A percentile compares a stretch with the other conserved stretches of the same genome.
phyloP scores from a whole-genome alignment of 352 stramenopile genomes.

The Globisporangium iwayamae region DNA sequence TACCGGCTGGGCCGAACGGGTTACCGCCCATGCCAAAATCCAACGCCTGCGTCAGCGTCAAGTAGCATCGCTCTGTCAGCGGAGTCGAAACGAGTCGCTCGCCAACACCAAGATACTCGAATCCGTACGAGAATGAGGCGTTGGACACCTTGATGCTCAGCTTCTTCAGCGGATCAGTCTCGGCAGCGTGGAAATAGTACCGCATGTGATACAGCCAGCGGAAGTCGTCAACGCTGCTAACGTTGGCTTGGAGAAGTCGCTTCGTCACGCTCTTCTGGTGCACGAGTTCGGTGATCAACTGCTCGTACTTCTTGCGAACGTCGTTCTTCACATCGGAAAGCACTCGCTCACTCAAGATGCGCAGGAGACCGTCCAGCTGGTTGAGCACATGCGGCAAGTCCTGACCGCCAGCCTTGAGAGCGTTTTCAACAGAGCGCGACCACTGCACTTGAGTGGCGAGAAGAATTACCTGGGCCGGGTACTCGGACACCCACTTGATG shows the following conservation, averaged over 20 bases:
- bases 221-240: constrained; percentile 92
- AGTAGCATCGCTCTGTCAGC: constrained; percentile 99
- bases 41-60: constrained; percentile 99
- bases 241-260: constrained; percentile 83
- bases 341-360: constrained; percentile 96
- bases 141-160: constrained; percentile 98
- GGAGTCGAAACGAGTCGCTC: constrained; percentile 99
- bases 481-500: constrained; percentile 96
- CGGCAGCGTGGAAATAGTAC: constrained; percentile 93
- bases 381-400: constrained; percentile 49
- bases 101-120: constrained; percentile 99
- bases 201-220: constrained; percentile 99
- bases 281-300: constrained; percentile 99
- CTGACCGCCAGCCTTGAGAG: constrained; percentile 65
- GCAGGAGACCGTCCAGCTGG: constrained; percentile 83
- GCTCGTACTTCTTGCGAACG: constrained; percentile 98
- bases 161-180: constrained; percentile 87
- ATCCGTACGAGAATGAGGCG: constrained; percentile 98
- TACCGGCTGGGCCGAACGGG: constrained; percentile 98
- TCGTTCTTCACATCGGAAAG: constrained; percentile 93
- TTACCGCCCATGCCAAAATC: constrained; percentile 98
- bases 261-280: constrained; percentile 98
- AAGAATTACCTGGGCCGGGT: constrained; percentile 98
- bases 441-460: constrained; percentile 97
- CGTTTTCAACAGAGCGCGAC: constrained; percentile 93